Conservation (phyloP, 768 basidiomycete species). For the Serpula lacrymans region DNA sequence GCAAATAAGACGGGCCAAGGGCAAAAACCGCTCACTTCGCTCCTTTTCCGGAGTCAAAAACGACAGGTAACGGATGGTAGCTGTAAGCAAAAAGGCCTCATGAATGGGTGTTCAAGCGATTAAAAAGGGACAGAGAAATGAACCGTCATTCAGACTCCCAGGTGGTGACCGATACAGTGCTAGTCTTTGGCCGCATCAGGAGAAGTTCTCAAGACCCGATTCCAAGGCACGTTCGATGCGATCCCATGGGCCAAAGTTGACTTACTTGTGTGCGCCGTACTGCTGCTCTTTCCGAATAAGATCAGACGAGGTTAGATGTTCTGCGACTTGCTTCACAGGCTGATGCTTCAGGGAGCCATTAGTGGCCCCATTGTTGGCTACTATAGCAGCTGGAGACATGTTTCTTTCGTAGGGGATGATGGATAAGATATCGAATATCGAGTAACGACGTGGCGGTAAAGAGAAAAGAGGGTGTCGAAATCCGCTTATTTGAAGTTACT, state of each 20-base stretch:
- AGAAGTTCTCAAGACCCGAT: slow-evolving; percentile 18
- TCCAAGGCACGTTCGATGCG: slow-evolving; percentile 13
- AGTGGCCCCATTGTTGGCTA: slow-evolving; percentile 4
- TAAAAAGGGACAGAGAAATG: slow-evolving; percentile 19
- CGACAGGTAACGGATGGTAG: slow-evolving; percentile 93
- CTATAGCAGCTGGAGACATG: slow-evolving; percentile 24
- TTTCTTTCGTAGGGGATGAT: not conserved
- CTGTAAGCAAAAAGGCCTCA: slow-evolving; percentile 52
- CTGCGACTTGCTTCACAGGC: slow-evolving; percentile 8
- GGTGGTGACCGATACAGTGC: slow-evolving; percentile 8
- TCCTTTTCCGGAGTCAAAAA: slow-evolving; percentile 87
- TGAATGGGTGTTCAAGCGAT: slow-evolving; percentile 19
- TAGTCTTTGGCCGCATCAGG: slow-evolving; percentile 19
- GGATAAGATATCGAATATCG: not conserved
- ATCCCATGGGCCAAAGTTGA: slow-evolving; percentile 12
- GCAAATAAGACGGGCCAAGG: slow-evolving; percentile 9
- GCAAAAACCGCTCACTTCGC: slow-evolving; percentile 71
- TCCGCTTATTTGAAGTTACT: not conserved
- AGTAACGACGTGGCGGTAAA: not conserved
- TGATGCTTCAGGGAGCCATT: slow-evolving; percentile 17
- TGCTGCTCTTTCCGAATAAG: slow-evolving; percentile 81
- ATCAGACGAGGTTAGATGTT: slow-evolving; percentile 53
- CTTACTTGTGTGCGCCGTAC: slow-evolving; percentile 88
- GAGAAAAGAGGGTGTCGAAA: not conserved
- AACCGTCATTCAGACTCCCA: slow-evolving; percentile 14